Percentiles rank a stretch among this genome's conserved stretches.
These are phyloP conservation scores for Claviceps africana DNA, from an alignment of 2,329 filamentous ascomycete species.

Conservation along the genomic window DNA sequence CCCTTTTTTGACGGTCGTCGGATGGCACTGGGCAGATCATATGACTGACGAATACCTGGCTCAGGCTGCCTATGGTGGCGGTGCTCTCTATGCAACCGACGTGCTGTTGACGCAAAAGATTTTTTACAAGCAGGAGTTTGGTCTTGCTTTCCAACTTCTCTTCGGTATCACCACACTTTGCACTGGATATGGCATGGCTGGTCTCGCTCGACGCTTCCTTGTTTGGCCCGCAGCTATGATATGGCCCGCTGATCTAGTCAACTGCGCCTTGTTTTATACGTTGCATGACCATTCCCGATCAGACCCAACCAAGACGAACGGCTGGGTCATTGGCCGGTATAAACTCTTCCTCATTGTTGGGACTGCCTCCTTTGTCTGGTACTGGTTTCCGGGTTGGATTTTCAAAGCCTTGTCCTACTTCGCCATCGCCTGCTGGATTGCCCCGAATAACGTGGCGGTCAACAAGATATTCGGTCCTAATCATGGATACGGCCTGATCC, in stretches of 20 bases:
- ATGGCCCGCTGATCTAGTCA: constrained; percentile 42
- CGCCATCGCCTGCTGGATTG: constrained; percentile 47
- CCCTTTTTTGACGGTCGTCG: background rate
- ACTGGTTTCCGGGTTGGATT: constrained; percentile 49
- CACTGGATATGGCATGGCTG: constrained; percentile 44
- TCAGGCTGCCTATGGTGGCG: constrained; percentile 43
- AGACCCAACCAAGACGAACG: constrained; percentile 36
- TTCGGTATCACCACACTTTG: constrained; percentile 40
- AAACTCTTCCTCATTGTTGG: constrained; percentile 47
- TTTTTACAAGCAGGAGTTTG: constrained; percentile 43
- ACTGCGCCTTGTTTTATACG: constrained; percentile 36
- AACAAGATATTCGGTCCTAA: constrained; percentile 50
- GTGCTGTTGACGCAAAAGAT: constrained; percentile 34
- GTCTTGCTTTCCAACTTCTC: constrained; percentile 39
- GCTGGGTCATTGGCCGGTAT: constrained; percentile 52
- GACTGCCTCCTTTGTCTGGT: constrained; percentile 36
- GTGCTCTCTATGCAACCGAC: constrained; percentile 42
- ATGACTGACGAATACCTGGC: background rate
- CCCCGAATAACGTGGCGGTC: constrained; percentile 43
- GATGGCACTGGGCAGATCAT: background rate
- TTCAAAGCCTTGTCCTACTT: constrained; percentile 50
- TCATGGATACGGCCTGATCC: constrained; percentile 44
- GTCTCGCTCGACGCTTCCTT: constrained; percentile 38
- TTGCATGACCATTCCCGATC: constrained; percentile 31
- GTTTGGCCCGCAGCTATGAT: constrained; percentile 43